Evolutionary conservation across 139 green algal species (phyloP).

Genomic region (Zygnema cylindricum): DNA sequence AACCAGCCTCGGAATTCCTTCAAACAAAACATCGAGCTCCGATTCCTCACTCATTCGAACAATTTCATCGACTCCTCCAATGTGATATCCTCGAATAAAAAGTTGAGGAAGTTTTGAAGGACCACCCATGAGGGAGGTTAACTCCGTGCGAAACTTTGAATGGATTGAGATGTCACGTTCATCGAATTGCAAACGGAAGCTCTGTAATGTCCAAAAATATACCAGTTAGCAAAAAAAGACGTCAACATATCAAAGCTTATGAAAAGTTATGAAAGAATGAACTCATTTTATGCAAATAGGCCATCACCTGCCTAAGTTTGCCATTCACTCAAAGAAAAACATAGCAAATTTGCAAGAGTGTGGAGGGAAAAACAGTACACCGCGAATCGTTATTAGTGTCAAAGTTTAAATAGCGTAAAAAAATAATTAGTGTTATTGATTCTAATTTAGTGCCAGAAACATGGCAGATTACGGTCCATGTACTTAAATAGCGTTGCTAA

Average conservation of each 20-base stretch:
- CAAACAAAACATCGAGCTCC: neutral
- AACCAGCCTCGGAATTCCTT: slow-evolving; percentile 3
- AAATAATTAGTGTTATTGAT: no score
- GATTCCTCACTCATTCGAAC: slow-evolving; percentile 27
- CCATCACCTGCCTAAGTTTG: no score
- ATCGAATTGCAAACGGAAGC: slow-evolving; percentile 18
- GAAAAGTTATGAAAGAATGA: no score
- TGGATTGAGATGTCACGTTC: slow-evolving; percentile 53
- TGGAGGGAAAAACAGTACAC: no score
- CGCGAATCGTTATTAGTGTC: no score
- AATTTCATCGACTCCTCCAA: slow-evolving; percentile 39
- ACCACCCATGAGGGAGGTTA: slow-evolving; percentile 45
- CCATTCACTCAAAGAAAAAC: no score
- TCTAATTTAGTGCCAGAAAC: no score
- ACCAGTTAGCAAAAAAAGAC: neutral
- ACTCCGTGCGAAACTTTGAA: slow-evolving; percentile 38
- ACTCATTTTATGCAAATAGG: no score
- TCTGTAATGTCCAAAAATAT: neutral
- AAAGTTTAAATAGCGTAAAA: no score
- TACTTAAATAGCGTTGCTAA: no score
- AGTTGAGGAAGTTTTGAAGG: slow-evolving; percentile 36
- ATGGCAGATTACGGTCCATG: no score
- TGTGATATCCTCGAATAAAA: slow-evolving; percentile 44
- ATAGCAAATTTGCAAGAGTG: no score
- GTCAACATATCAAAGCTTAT: neutral